Conservation (phyloP, 73 alveolate species). For the Paramecium caudatum region DNA sequence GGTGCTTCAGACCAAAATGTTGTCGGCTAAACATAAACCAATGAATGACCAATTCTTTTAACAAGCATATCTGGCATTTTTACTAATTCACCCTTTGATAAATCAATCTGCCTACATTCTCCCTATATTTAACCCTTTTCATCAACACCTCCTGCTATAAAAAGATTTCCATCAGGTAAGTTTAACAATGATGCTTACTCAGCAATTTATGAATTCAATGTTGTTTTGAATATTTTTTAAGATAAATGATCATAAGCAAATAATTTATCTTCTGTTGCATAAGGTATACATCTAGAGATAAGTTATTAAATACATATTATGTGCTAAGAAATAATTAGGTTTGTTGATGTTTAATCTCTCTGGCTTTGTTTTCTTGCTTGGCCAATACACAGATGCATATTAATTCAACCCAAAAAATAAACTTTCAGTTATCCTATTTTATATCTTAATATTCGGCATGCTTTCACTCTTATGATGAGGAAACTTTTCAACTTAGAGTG, state of each 20-base stretch:
- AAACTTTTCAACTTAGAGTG: neutral
- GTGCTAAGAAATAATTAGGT: neutral
- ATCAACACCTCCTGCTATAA: slow-evolving; percentile 44
- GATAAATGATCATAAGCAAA: neutral
- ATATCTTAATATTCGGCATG: slow-evolving; percentile 40
- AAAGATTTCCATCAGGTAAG: slow-evolving; percentile 47
- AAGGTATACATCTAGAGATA: neutral
- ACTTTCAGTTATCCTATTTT: slow-evolving; percentile 17
- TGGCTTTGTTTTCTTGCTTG: slow-evolving; percentile 2
- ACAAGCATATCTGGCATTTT: slow-evolving; percentile 6
- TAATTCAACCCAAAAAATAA: slow-evolving; percentile 39
- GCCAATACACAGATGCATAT: slow-evolving; percentile 39
- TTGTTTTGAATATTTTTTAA: neutral
- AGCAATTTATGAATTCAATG: neutral
- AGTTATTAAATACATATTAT: neutral
- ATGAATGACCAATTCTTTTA: slow-evolving; percentile 58
- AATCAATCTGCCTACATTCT: neutral
- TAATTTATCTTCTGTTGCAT: neutral
- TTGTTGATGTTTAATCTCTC: neutral
- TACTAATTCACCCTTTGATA: neutral
- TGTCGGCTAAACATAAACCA: slow-evolving; percentile 15
- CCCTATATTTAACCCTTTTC: neutral
- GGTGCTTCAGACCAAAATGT: slow-evolving; percentile 7
- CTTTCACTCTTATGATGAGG: slow-evolving; percentile 1
- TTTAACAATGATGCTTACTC: neutral